Evolutionary conservation across 805 yeast species (phyloP), one percentile per base, ranked within the genome.

Genomic region (Jamesozyma lodderae): DNA sequence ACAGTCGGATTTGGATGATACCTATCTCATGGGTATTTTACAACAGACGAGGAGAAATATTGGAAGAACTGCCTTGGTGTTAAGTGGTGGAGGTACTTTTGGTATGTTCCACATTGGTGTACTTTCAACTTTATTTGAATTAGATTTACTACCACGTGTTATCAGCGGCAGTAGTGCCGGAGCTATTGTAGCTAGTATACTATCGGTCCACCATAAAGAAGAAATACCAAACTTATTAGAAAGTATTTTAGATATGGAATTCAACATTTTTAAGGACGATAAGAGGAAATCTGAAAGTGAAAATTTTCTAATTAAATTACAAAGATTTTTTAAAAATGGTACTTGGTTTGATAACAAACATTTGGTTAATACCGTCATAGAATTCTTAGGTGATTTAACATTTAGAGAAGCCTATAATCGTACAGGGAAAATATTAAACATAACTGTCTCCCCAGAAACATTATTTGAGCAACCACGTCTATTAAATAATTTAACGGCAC

Each of bases 151-250:
- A 20, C 98, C 98, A 0, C 70, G 83, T 33, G 83, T 90, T 28
- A 75, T 90, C 13, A 81, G 94, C 32, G 98, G 98, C 1, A 81
- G 94, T 13, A 83, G 95, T 15, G 94, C 96, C 0, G 98, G 98
- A 14, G 86, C 95, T 0, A 87, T 90, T 35, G 77, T 90, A 35
- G 96, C 96, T 9, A 73, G 94, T 33, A 75, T 90, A n/a, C 65
- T 90, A 31, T 84, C 95, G 52, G 78, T 81, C 9, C 84, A 81
- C 52, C 71, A 79, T n/a, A 78, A 79, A 38, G 81, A 75, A 21
- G 96, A 87, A 59, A 67, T 77, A 1, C 54, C 66, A n/a, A 70
- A 61, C 3, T 55, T 83, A 15, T 60, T 88, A 38, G 68, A 62
- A 23, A 48, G 59, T 15, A 62, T 70, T 11, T 49, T 68, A 24